Evolutionary conservation across 352 stramenopile species (phyloP).

Genomic region (Bremia lactucae): DNA sequence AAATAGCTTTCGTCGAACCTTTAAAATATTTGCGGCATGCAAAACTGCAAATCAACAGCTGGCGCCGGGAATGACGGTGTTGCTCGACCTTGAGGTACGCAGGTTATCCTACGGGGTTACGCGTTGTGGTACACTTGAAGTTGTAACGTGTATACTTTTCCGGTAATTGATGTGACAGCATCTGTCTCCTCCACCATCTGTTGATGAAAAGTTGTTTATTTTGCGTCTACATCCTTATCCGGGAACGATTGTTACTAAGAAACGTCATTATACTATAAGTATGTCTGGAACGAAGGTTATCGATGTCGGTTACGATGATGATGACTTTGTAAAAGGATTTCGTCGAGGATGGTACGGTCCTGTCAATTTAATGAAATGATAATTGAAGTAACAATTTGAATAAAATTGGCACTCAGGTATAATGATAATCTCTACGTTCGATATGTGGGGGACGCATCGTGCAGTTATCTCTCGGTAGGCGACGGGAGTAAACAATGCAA

Average conservation of each 20-base stretch:
- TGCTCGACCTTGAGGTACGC: conserved; percentile 9
- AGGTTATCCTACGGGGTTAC: too few relatives aligned
- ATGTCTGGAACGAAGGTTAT: neutral
- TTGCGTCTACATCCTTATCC: conserved; percentile 1
- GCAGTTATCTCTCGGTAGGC: conserved; percentile 3
- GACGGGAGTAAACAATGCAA: neutral
- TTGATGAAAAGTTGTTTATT: conserved; percentile 2
- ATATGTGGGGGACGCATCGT: conserved; percentile 1
- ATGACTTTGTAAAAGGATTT: conserved; percentile 9
- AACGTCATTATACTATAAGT: conserved; percentile 1
- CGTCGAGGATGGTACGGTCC: conserved; percentile 9
- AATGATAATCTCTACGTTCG: conserved; percentile 2
- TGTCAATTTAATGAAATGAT: neutral
- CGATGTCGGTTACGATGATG: conserved; percentile 8
- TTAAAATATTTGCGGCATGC: conserved; percentile 3
- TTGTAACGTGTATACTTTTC: too few relatives aligned
- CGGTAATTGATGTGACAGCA: neutral
- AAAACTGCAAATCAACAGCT: conserved; percentile 2
- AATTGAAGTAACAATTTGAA: neutral
- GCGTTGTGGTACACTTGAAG: too few relatives aligned
- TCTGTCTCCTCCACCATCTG: conserved; percentile 6
- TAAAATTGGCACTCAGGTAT: too few relatives aligned
- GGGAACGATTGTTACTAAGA: neutral
- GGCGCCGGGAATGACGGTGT: conserved; percentile 3
- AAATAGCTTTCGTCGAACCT: conserved; percentile 2